Evolutionary conservation across 352 stramenopile genomes (phyloP), one percentile per base, ranked within the genome.

Genomic region (Phytophthora melonis): DNA sequence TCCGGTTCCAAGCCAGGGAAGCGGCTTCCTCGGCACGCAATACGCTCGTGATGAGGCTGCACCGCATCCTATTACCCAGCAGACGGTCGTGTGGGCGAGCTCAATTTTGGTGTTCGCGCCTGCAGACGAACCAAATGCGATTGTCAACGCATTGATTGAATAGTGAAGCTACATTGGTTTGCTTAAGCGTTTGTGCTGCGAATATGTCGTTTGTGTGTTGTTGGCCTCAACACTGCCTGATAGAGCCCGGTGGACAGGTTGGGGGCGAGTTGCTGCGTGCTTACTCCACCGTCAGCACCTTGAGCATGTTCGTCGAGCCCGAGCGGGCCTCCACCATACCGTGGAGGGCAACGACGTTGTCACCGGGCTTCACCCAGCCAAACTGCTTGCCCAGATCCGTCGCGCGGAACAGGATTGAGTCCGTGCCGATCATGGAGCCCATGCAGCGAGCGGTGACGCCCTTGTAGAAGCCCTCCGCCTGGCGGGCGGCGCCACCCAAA

Each of bases 241-340:
- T 67, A 72, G 57, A 61, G 7, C 34, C 55, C 55, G 7, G 6
- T 71, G 19, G 47, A 63, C 68, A 66, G 47, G 54, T 70, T 66
- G 61, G 53, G 18, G 27, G 27, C 27, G 27, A 32, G 34, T 13
- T 4, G 13, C 14, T 58, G 47, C 14, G 30, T 66, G 58, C 25
- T 71, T 91, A 95, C 63, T 93, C 87, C 63, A 94, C 87, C 77
- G 92, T 90, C 47, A 95, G 84, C 67, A 98, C 91, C 82, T 95
- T 96, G 66, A 98, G 86, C 88, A 96, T 97, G 84, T 98, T 97
- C 68, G 92, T 98, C 56, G 90, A 95, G 63, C 93, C 93, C 49
- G 92, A 82, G 58, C 84, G 88, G 16, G 91, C 92, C 72, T 98
- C 93, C 68, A 95, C 86, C 84, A 95, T 94, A 45, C 93, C 93